These are phyloP conservation scores for Fusarium nygamai DNA, from an alignment of 2,329 filamentous ascomycete genomes.

Conservation along the genomic window DNA sequence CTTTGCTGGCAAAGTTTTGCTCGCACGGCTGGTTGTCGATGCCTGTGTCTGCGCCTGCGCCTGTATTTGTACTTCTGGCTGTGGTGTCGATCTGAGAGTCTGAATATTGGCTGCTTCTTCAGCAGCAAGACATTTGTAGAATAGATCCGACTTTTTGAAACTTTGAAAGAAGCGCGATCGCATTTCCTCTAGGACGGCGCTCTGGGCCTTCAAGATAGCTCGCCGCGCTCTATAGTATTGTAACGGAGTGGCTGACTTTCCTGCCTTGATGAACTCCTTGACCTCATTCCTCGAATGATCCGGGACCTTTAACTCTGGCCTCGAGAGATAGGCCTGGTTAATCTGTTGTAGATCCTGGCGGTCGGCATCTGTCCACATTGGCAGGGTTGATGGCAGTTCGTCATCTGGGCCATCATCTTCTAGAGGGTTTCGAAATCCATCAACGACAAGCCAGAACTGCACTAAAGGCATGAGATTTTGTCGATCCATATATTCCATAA, in stretches of 20 bases:
- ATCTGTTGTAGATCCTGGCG: constrained; percentile 90
- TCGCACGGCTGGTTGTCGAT: constrained; percentile 39
- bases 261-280: constrained; percentile 80
- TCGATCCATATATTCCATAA: constrained; percentile 99
- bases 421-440: constrained; percentile 92
- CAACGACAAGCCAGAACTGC: constrained; percentile 98
- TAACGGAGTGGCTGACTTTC: constrained; percentile 76
- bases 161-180: constrained; percentile 80
- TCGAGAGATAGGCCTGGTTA: constrained; percentile 86
- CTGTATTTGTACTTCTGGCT: constrained; percentile 23
- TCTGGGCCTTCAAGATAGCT: constrained; percentile 84
- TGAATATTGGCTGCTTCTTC: constrained; percentile 71
- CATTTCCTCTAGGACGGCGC: constrained; percentile 84
- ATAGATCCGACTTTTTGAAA: constrained; percentile 93
- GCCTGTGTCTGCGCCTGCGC: constrained; percentile 38
- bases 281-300: constrained; percentile 76
- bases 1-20: constrained; percentile 55
- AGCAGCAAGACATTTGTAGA: constrained; percentile 93
- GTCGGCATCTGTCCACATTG: constrained; percentile 84
- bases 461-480: constrained; percentile 87
- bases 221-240: constrained; percentile 87
- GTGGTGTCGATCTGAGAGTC: constrained; percentile 33
- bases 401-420: constrained; percentile 78
- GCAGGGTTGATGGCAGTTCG: constrained; percentile 67
- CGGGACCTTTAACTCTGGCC: constrained; percentile 81